phyloP scores from a whole-genome alignment of 192 early-diverging fungal genomes.

The Gaertneriomyces semiglobifer region DNA sequence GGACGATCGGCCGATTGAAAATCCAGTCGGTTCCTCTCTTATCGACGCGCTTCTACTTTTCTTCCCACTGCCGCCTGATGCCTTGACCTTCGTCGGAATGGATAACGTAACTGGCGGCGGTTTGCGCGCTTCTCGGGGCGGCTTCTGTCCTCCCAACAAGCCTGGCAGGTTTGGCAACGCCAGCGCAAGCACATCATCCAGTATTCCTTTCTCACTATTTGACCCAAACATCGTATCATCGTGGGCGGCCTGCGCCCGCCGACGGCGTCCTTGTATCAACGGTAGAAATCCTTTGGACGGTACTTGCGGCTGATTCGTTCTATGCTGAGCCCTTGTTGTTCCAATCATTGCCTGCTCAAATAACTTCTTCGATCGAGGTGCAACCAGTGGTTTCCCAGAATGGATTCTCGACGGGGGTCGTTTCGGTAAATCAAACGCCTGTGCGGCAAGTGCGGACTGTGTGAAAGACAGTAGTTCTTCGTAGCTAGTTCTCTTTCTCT shows the following conservation, averaged over 20 bases:
- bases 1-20: too few species aligned
- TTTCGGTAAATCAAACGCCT: neutral
- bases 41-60: neutral
- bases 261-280: conserved; percentile 10
- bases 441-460: neutral
- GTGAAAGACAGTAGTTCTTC: neutral
- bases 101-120: too few species aligned
- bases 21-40: neutral
- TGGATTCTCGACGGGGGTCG: neutral
- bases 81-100: neutral
- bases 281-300: conserved; percentile 11
- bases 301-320: neutral
- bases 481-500: neutral
- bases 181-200: conserved; percentile 18
- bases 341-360: neutral
- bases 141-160: conserved; percentile 17
- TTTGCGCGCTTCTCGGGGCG: neutral
- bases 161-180: conserved; percentile 12
- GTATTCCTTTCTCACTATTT: conserved; percentile 12
- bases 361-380: neutral
- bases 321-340: neutral
- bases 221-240: conserved; percentile 10
- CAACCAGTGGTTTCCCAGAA: neutral
- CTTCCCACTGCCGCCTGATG: neutral
- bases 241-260: neutral